Base-by-base conservation (phyloP, 306 rosid genomes). In the Cucumis hystrix region DNA sequence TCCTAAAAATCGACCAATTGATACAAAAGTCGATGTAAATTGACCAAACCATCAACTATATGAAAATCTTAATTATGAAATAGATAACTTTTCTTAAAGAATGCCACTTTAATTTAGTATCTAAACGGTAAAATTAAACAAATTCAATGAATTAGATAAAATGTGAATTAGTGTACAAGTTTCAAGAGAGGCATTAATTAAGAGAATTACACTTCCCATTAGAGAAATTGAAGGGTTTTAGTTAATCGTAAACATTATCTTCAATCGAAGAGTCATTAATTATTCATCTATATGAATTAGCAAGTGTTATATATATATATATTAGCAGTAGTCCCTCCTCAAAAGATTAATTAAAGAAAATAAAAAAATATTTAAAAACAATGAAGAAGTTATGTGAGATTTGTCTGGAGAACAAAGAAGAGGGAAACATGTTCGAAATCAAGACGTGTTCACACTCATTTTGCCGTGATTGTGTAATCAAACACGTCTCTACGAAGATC, bases 401-500 rank as follows among this genome's bases (percentile, higher is more conserved):
- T 70, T 90, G 92, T 33, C 79, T 59, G 3, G 96, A 86, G 25
- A 56, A 40, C 1, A 87, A 77, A 59, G 33, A 3, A 9, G 7
- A 0, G 1, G 75, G 72, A 0, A 23, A 90, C 11, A 88, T 88
- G 89, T 81, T 88, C 60, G 65, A 8, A 40, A 83, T 39, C 7
- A 56, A 77, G 15, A 16, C 30, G 4, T 90, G 97, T 16, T 30
- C 33, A 37, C 97, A 90, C 60, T 79, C 84, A 0, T 92, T 86
- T 62, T 90, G 96, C 52, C 41, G 67, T 8, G 86, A 85, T 0
- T 92, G 96, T 67, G 77, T 84, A 5, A 35, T 60, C 9, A 90
- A 86, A 39, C 88, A 92, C 52, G 86, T 90, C 7, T 87, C 86
- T 6, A 33, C 83, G 1, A 92, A 87, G 79, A 83, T 92, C 72